Conservation (phyloP, 495 filamentous ascomycete genomes). For the Penicillium daleae region DNA sequence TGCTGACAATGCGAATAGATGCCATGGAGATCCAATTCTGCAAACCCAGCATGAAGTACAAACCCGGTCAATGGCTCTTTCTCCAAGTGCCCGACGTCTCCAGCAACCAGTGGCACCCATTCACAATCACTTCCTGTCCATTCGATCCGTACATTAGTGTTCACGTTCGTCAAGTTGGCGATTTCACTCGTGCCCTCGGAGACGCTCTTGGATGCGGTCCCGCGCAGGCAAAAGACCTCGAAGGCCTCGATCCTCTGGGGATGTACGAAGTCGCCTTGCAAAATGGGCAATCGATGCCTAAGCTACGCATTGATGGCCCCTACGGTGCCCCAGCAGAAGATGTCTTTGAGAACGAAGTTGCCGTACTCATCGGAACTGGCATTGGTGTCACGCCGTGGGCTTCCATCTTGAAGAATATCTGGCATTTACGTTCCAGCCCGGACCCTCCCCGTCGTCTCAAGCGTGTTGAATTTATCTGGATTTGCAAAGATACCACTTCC, state of each 20-base stretch:
- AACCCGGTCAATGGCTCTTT: slow-evolving; percentile 97
- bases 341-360: slow-evolving; percentile 97
- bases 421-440: slow-evolving; percentile 84
- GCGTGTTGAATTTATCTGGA: slow-evolving; percentile 98
- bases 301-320: slow-evolving; percentile 87
- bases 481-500: slow-evolving; percentile 92
- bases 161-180: slow-evolving; percentile 94
- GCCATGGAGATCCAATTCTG: slow-evolving; percentile 96
- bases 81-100: slow-evolving; percentile 89
- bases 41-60: slow-evolving; percentile 97
- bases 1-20: slow-evolving; percentile 53
- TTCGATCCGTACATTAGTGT: slow-evolving; percentile 92
- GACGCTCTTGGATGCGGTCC: slow-evolving; percentile 91
- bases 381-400: slow-evolving; percentile 99
- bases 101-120: slow-evolving; percentile 94
- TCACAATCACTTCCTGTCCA: slow-evolving; percentile 98
- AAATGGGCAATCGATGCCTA: slow-evolving; percentile 89
- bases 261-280: slow-evolving; percentile 98
- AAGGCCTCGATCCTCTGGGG: slow-evolving; percentile 87
- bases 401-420: slow-evolving; percentile 97
- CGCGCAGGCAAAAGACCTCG: slow-evolving; percentile 81
- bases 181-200: slow-evolving; percentile 87
- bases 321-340: slow-evolving; percentile 94
- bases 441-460: slow-evolving; percentile 86
- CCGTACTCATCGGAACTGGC: slow-evolving; percentile 93